Percentiles rank a stretch among this genome's conserved stretches.
Conservation (phyloP, 2,329 filamentous ascomycete species). For the Penicillium aurantiogriseum region DNA sequence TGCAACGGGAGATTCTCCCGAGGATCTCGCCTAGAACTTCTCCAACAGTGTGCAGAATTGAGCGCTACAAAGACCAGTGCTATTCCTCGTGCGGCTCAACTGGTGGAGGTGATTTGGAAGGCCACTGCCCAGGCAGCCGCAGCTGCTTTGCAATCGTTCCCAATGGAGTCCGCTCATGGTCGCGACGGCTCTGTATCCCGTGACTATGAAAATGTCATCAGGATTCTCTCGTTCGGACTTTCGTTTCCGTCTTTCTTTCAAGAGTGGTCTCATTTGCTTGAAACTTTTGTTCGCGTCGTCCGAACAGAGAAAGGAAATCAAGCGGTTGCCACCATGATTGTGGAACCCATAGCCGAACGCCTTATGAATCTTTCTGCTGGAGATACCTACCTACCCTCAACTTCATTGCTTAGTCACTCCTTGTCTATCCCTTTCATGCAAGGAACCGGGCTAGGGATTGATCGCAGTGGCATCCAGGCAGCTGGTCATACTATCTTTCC, state of each 20-base stretch:
- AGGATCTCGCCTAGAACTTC: slow-evolving; percentile 38
- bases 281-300: slow-evolving; percentile 56
- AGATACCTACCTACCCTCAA: slow-evolving; percentile 37
- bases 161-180: slow-evolving; percentile 41
- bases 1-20: slow-evolving; percentile 36
- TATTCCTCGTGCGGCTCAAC: slow-evolving; percentile 7
- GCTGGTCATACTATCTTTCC: slow-evolving; percentile 18
- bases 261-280: slow-evolving; percentile 55
- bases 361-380: slow-evolving; percentile 38
- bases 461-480: slow-evolving; percentile 4
- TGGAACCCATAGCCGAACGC: slow-evolving; percentile 67
- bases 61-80: slow-evolving; percentile 18
- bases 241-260: slow-evolving; percentile 27
- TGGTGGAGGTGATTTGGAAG: slow-evolving; percentile 36
- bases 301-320: slow-evolving; percentile 65
- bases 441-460: slow-evolving; percentile 9
- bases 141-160: slow-evolving; percentile 42
- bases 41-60: slow-evolving; percentile 39
- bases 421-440: slow-evolving; percentile 36
- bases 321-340: slow-evolving; percentile 62
- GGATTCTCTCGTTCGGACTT: slow-evolving; percentile 63
- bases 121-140: slow-evolving; percentile 34
- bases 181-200: slow-evolving; percentile 56
- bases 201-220: slow-evolving; percentile 68
- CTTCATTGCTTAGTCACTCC: slow-evolving; percentile 33